These are phyloP conservation scores for Cystobasidium pallidum DNA, from an alignment of 1,284 basidiomycete species.

Conservation along the genomic window DNA sequence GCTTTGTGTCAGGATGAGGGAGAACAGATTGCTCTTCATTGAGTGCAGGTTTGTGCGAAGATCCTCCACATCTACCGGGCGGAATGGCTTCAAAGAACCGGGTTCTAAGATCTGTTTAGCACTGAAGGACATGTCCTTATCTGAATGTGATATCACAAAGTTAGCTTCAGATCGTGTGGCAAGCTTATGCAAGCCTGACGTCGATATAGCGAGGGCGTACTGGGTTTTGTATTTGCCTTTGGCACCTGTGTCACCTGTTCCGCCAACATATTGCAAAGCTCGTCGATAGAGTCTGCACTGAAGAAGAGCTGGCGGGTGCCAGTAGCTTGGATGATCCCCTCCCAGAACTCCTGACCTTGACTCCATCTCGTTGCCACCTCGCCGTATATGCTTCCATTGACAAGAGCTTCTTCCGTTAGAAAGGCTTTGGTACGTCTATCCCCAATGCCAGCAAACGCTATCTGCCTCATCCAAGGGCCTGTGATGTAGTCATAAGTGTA, in stretches of 20 bases:
- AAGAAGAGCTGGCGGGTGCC: slow-evolving; percentile 27
- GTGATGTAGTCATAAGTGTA: slow-evolving; percentile 37
- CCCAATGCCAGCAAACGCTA: slow-evolving; percentile 20
- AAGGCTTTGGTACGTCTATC: slow-evolving; percentile 26
- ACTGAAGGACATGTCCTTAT: slow-evolving; percentile 17
- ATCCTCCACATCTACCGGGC: slow-evolving; percentile 16
- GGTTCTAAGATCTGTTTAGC: slow-evolving; percentile 22
- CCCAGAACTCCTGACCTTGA: slow-evolving; percentile 36
- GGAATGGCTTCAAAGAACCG: slow-evolving; percentile 10
- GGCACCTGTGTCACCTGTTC: slow-evolving; percentile 24
- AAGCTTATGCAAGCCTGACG: background rate
- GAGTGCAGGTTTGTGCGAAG: slow-evolving; percentile 1
- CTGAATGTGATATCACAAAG: background rate
- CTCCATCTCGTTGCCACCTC: slow-evolving; percentile 13
- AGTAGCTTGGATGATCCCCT: slow-evolving; percentile 13
- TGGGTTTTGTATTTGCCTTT: slow-evolving; percentile 18
- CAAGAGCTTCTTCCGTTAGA: slow-evolving; percentile 28
- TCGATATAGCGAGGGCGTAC: background rate
- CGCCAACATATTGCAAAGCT: slow-evolving; percentile 32
- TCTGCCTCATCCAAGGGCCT: slow-evolving; percentile 13
- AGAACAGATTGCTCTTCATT: slow-evolving; percentile 28
- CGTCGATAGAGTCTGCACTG: slow-evolving; percentile 29
- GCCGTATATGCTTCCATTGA: slow-evolving; percentile 32
- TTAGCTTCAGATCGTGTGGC: background rate
- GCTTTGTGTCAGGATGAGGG: slow-evolving; percentile 27